A percentile compares a stretch with the other conserved stretches of the same genome.
phyloP scores from a whole-genome alignment of 1,284 basidiomycete genomes.

The Ustilago lituana region DNA sequence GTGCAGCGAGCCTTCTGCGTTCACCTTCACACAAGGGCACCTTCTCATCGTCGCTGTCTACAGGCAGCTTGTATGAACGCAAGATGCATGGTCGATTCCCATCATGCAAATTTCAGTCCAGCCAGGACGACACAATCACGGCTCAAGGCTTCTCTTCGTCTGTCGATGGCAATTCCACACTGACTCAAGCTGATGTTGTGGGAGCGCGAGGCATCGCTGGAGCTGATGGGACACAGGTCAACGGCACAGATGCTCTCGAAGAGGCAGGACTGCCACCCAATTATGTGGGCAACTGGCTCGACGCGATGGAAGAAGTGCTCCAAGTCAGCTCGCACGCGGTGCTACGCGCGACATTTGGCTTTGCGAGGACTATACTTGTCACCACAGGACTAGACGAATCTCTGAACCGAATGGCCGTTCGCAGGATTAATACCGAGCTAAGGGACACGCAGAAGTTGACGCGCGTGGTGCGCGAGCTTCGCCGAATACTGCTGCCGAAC shows the following conservation, averaged over 20 bases:
- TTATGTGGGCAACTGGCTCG: conserved; percentile 38
- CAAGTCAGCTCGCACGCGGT: conserved; percentile 12
- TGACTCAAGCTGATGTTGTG: not conserved
- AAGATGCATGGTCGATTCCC: conserved; percentile 50
- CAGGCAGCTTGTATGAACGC: conserved; percentile 31
- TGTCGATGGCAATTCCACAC: conserved; percentile 3
- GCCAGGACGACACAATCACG: conserved; percentile 12
- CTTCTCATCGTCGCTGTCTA: conserved; percentile 23
- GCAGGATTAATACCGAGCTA: conserved; percentile 15
- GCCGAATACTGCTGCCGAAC: conserved; percentile 27
- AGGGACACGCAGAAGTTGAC: conserved; percentile 27
- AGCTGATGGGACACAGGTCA: not conserved
- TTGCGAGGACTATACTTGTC: conserved; percentile 14
- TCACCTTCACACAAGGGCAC: conserved; percentile 4
- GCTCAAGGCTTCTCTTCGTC: conserved; percentile 10
- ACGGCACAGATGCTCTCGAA: not conserved
- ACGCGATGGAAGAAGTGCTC: conserved; percentile 25
- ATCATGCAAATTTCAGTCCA: conserved; percentile 29
- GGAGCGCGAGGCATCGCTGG: not conserved
- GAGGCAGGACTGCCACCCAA: conserved; percentile 9
- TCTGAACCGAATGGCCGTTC: conserved; percentile 18
- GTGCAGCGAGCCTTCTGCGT: not conserved
- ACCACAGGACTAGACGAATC: conserved; percentile 18
- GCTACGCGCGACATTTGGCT: conserved; percentile 14
- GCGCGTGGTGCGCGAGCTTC: conserved; percentile 15